Percentiles rank a stretch among this genome's conserved stretches.
phyloP scores from a whole-genome alignment of 2,329 filamentous ascomycete species.

The Fusarium penzigii region DNA sequence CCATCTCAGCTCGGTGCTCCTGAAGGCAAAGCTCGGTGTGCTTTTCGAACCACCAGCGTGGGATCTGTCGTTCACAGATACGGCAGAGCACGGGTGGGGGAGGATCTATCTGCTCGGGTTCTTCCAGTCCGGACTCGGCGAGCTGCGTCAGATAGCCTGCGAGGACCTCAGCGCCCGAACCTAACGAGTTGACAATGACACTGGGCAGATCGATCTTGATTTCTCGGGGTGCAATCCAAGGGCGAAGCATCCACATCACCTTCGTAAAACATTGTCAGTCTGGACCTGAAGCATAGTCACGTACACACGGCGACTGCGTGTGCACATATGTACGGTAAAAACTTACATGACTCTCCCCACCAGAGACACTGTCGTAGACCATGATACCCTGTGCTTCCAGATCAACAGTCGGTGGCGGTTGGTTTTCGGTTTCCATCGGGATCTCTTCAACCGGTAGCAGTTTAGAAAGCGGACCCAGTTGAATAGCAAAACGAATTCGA shows the following conservation, averaged over 20 bases:
- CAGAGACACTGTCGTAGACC: slow-evolving; percentile 88
- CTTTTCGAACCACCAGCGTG: slow-evolving; percentile 99
- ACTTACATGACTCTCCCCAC: slow-evolving; percentile 87
- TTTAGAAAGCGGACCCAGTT: slow-evolving; percentile 69
- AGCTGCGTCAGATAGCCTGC: slow-evolving; percentile 90
- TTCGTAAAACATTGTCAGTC: slow-evolving; percentile 42
- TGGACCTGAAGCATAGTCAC: neutral
- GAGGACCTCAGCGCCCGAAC: slow-evolving; percentile 90
- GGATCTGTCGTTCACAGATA: slow-evolving; percentile 96
- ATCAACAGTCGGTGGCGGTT: slow-evolving; percentile 56
- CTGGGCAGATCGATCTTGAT: slow-evolving; percentile 93
- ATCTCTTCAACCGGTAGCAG: slow-evolving; percentile 51
- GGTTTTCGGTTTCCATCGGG: slow-evolving; percentile 41
- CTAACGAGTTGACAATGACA: slow-evolving; percentile 87
- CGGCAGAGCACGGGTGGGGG: slow-evolving; percentile 90
- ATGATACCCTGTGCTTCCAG: slow-evolving; percentile 98
- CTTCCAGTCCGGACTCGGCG: slow-evolving; percentile 78
- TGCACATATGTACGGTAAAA: neutral
- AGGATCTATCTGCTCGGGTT: slow-evolving; percentile 74
- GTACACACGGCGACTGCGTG: neutral
- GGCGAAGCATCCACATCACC: slow-evolving; percentile 99
- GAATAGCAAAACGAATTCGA: slow-evolving; percentile 78
- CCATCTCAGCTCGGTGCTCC: slow-evolving; percentile 95
- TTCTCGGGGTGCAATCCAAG: slow-evolving; percentile 83
- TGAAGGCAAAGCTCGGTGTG: slow-evolving; percentile 95